These are phyloP conservation scores for Ophiostoma angusticollis DNA, from an alignment of 2,329 filamentous ascomycete species.

Conservation along the genomic window DNA sequence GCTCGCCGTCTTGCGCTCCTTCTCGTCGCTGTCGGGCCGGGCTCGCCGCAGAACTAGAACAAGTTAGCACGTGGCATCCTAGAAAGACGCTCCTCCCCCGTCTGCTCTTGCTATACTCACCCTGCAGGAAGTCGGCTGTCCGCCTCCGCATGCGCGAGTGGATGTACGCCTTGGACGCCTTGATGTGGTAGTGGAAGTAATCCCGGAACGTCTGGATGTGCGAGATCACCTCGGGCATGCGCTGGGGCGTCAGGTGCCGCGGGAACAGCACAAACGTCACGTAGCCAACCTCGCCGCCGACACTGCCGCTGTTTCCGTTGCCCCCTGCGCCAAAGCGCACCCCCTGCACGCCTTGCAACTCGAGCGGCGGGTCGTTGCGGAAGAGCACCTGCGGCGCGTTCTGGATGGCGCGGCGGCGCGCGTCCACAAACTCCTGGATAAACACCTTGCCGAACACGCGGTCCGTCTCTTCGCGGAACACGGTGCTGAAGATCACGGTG, in stretches of 20 bases:
- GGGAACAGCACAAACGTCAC: constrained; percentile 98
- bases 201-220: constrained; percentile 99
- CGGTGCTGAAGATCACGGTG: constrained; percentile 96
- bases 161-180: constrained; percentile 98
- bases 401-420: constrained; percentile 84
- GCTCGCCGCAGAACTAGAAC: constrained; percentile 79
- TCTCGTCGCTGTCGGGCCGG: constrained; percentile 88
- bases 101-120: constrained; percentile 32
- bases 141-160: constrained; percentile 96
- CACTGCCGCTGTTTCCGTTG: constrained; percentile 55
- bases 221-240: constrained; percentile 89
- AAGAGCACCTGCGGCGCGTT: constrained; percentile 97
- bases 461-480: constrained; percentile 97
- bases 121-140: constrained; percentile 96
- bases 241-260: constrained; percentile 78
- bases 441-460: constrained; percentile 97
- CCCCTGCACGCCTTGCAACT: constrained; percentile 79
- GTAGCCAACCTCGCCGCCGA: constrained; percentile 87
- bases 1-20: constrained; percentile 95
- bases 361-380: constrained; percentile 84
- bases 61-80: not conserved
- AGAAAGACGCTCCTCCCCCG: not conserved
- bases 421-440: constrained; percentile 96
- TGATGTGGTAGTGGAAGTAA: constrained; percentile 99
- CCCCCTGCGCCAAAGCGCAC: too few relatives aligned